These are phyloP conservation scores for Penicillium paxilli DNA, from an alignment of 495 filamentous ascomycete genomes.

Conservation along the genomic window DNA sequence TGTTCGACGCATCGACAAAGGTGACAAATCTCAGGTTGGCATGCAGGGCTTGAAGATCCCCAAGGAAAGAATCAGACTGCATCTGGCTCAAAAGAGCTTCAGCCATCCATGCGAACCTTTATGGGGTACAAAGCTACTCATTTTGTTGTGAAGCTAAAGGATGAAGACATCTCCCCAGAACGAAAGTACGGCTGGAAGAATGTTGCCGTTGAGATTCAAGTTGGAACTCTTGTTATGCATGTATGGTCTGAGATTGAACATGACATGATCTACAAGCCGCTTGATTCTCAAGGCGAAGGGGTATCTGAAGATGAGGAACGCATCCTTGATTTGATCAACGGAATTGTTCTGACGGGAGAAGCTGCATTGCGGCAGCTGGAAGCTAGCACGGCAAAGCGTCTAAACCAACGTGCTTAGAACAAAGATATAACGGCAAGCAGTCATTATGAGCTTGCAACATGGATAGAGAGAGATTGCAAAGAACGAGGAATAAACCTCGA, in stretches of 20 bases:
- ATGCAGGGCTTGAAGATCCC: background rate
- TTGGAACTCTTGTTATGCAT: background rate
- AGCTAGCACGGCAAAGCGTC: background rate
- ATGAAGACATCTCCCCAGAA: background rate
- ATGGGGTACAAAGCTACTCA: background rate
- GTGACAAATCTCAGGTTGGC: background rate
- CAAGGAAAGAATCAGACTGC: background rate
- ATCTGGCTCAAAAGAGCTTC: background rate
- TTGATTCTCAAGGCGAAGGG: background rate
- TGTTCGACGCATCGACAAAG: background rate
- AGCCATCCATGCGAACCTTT: background rate
- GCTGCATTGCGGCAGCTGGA: background rate
- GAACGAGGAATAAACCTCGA: background rate
- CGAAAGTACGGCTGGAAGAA: background rate
- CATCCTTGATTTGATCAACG: background rate
- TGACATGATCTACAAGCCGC: background rate
- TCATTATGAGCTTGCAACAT: background rate
- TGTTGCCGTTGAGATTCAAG: background rate
- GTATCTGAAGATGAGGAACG: background rate
- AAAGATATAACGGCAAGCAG: background rate
- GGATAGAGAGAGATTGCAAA: background rate
- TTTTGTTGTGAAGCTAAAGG: background rate
- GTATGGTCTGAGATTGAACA: background rate
- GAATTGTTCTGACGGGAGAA: background rate
- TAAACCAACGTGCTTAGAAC: background rate